phyloP scores from a whole-genome alignment of 2,329 filamentous ascomycete genomes.

The Fusarium nelsonii region DNA sequence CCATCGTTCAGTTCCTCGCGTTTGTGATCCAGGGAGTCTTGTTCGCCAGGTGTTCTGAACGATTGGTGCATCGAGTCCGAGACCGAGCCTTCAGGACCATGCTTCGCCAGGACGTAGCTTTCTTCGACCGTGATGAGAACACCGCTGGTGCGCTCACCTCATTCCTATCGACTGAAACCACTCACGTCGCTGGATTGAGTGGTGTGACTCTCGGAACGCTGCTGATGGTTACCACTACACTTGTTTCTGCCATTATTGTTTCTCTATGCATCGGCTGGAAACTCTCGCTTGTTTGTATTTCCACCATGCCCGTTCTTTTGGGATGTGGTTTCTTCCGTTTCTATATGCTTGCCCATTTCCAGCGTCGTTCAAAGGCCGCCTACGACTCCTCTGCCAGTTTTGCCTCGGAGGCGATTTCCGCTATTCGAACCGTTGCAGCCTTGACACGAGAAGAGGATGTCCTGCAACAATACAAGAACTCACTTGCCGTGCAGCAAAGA shows the following conservation, averaged over 20 bases:
- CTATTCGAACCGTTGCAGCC: conserved; percentile 92
- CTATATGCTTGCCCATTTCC: conserved; percentile 84
- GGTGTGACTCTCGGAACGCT: conserved; percentile 90
- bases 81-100: conserved; percentile 87
- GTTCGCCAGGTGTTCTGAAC: conserved; percentile 89
- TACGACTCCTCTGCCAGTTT: conserved; percentile 86
- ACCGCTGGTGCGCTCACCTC: conserved; percentile 89
- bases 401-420: conserved; percentile 92
- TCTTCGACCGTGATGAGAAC: conserved; percentile 92
- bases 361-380: conserved; percentile 80
- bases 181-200: conserved; percentile 87
- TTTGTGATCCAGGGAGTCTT: conserved; percentile 76
- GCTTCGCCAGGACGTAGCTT: conserved; percentile 91
- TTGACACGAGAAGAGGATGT: conserved; percentile 90
- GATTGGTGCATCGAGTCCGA: conserved; percentile 84
- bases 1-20: conserved; percentile 76
- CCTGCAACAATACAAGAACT: conserved; percentile 74
- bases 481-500: conserved; percentile 74
- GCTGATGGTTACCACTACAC: conserved; percentile 81
- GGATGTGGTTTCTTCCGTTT: conserved; percentile 90
- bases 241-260: conserved; percentile 78
- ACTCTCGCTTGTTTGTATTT: conserved; percentile 83
- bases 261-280: conserved; percentile 88
- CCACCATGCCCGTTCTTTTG: conserved; percentile 81
- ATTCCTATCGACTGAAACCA: conserved; percentile 90